Base-by-base conservation (phyloP, 2,329 filamentous ascomycete species). In the Penicillium hesseltinei region DNA sequence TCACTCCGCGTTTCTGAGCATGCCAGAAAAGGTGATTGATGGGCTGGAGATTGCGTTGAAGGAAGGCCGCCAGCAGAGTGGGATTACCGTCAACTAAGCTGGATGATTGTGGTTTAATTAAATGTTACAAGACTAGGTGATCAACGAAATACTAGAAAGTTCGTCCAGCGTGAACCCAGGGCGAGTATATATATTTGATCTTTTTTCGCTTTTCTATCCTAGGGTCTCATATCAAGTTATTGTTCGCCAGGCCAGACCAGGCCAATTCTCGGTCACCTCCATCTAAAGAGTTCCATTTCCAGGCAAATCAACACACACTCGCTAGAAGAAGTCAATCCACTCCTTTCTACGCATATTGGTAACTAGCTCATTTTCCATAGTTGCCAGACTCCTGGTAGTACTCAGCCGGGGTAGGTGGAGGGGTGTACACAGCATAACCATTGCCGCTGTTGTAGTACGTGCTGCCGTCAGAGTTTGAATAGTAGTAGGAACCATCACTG, bases 401-500 rank as follows among this genome's bases (percentile, higher is more conserved):
- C 35, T 29, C 23, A 27, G 29, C 29, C 29, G 29, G 29, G 29
- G 10, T 10, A 29, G 29, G 33, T 5, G 13, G 56, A 44, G 52
- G 48, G 8, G 33, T 43, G 49, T 61, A 56, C 6, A 8, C 19
- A n/a, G 51, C 11, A 15, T 39, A 2, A 1, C 60, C 58, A 4
- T 58, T 40, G 27, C 55, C 51, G 27, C 36, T 40, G 53, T 57
- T 61, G 56, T 60, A 54, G 50, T 61, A 57, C 11, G 15, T 62
- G 38, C 53, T 59, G 6, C 55, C 58, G 25, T 62, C 35, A 1
- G 58, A 15, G 55, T 61, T 62, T 17, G 58, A 58, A 35, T 62
- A 62, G 44, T 61, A 57, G 51, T 61, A 62, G 6, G 56, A 61
- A 25, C 52, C 59, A 54, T 61, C 21, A 29, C 59, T 61, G 4